Evolutionary conservation across 306 rosid species (phyloP).

Genomic region (Carpinus viminea): DNA sequence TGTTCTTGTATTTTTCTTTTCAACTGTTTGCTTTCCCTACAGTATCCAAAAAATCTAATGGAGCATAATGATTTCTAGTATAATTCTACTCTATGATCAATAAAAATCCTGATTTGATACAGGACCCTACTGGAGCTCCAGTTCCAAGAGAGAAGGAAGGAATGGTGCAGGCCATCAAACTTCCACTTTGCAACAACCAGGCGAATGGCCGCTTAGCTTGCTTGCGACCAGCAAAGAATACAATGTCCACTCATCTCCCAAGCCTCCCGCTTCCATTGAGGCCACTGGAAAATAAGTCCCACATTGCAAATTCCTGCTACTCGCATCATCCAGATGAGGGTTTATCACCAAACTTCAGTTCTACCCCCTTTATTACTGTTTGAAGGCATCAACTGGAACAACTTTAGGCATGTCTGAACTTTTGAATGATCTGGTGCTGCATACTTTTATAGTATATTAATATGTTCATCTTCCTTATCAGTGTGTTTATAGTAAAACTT

Average conservation of each 20-base stretch:
- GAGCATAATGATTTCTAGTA: not conserved
- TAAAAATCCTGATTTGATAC: too few species aligned
- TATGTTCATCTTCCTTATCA: not conserved
- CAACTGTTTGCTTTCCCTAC: not conserved
- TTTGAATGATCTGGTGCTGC: not conserved
- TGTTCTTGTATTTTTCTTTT: too few species aligned
- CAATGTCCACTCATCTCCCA: constrained; percentile 26
- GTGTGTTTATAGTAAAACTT: not conserved
- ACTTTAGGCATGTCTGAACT: not conserved
- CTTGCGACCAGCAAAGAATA: constrained; percentile 15
- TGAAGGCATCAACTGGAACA: constrained; percentile 23
- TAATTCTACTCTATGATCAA: not conserved
- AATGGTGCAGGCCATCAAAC: constrained; percentile 4
- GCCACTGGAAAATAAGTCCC: constrained; percentile 36
- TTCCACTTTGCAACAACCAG: constrained; percentile 15
- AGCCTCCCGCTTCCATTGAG: constrained; percentile 38
- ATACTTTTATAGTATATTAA: not conserved
- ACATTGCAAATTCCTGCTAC: constrained; percentile 31
- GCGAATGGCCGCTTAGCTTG: constrained; percentile 1
- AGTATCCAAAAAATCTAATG: not conserved
- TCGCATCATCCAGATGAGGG: not conserved
- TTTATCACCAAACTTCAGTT: constrained; percentile 32
- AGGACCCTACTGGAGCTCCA: constrained; percentile 1
- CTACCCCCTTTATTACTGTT: constrained; percentile 39
- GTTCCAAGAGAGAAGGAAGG: constrained; percentile 16